A percentile compares a stretch with the other conserved stretches of the same genome.
Evolutionary conservation across 805 yeast genomes (phyloP).

Genomic region (Hanseniaspora hatyaiensis): DNA sequence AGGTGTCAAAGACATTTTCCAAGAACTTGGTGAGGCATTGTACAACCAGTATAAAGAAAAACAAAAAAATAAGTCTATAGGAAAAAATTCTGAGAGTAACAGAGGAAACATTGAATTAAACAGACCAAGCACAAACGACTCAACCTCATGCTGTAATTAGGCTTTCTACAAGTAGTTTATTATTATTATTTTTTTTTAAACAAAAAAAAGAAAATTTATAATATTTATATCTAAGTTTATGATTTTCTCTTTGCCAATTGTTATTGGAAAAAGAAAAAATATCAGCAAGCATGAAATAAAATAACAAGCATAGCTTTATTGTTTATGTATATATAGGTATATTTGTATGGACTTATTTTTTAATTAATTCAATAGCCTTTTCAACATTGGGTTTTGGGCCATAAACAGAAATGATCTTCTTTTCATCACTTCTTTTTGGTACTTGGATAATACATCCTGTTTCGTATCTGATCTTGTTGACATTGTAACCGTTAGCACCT

Average conservation of each 20-base stretch:
- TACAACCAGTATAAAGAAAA: constrained; percentile 23
- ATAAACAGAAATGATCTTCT: constrained; percentile 45
- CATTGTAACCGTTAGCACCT: constrained; percentile 65
- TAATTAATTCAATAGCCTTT: constrained; percentile 35
- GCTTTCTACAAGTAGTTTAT: neutral
- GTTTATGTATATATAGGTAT: neutral
- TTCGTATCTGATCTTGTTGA: constrained; percentile 48
- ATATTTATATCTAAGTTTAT: neutral
- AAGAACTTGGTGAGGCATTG: constrained; percentile 39
- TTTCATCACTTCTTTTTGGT: constrained; percentile 47
- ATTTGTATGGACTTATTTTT: constrained; percentile 21
- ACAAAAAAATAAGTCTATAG: constrained; percentile 18
- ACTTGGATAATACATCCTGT: constrained; percentile 50
- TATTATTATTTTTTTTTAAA: neutral
- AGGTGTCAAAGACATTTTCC: constrained; percentile 39
- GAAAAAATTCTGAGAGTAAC: constrained; percentile 16
- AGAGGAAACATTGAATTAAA: constrained; percentile 29
- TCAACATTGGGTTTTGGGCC: constrained; percentile 49
- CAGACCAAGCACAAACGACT: constrained; percentile 36
- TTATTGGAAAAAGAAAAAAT: too few species aligned
- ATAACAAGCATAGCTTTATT: too few species aligned
- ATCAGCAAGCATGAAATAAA: too few species aligned
- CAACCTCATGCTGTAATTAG: constrained; percentile 33
- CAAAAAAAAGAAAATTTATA: neutral
- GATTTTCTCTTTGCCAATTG: neutral